A percentile compares a stretch with the other conserved stretches of the same genome.
Evolutionary conservation across 768 basidiomycete genomes (phyloP).

Genomic region (Boletus rubropictus): DNA sequence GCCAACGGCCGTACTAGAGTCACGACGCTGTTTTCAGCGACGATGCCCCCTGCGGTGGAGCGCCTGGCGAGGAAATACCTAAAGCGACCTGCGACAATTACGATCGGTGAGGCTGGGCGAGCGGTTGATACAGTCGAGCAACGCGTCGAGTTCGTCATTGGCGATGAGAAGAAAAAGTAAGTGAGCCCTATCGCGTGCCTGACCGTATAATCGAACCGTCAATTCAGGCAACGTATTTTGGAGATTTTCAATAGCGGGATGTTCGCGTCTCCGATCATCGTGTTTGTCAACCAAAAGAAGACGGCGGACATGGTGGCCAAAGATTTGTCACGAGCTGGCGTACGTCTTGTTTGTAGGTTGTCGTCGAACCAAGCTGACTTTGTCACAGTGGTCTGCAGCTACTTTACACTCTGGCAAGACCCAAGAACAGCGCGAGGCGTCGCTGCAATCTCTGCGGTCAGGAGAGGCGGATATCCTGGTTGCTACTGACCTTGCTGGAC

Average conservation of each 20-base stretch:
- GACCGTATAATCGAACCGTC: slow-evolving; percentile 4
- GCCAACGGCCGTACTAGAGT: slow-evolving; percentile 74
- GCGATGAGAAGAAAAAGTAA: slow-evolving; percentile 96
- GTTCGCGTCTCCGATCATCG: slow-evolving; percentile 88
- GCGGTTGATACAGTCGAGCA: slow-evolving; percentile 99
- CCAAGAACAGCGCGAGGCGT: slow-evolving; percentile 94
- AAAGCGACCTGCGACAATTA: slow-evolving; percentile 87
- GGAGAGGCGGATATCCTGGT: slow-evolving; percentile 88
- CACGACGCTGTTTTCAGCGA: slow-evolving; percentile 96
- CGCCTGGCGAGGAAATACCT: slow-evolving; percentile 93
- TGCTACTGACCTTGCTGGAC: slow-evolving; percentile 95
- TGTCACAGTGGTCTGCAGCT: slow-evolving; percentile 75
- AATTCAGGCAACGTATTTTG: slow-evolving; percentile 65
- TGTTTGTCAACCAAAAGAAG: slow-evolving; percentile 99
- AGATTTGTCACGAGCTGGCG: slow-evolving; percentile 83
- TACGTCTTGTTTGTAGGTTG: slow-evolving; percentile 37
- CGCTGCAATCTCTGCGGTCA: slow-evolving; percentile 77
- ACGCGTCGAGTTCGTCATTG: slow-evolving; percentile 83
- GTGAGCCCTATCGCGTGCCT: slow-evolving; percentile 25
- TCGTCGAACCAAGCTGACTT: slow-evolving; percentile 1
- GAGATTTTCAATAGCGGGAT: slow-evolving; percentile 88
- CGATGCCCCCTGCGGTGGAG: slow-evolving; percentile 97
- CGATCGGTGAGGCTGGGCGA: slow-evolving; percentile 95
- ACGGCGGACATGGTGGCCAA: slow-evolving; percentile 97
- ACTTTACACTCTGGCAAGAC: slow-evolving; percentile 97